These are phyloP conservation scores for Cyberlindnera euphorbiiphila DNA, from an alignment of 805 yeast species.

Conservation along the genomic window DNA sequence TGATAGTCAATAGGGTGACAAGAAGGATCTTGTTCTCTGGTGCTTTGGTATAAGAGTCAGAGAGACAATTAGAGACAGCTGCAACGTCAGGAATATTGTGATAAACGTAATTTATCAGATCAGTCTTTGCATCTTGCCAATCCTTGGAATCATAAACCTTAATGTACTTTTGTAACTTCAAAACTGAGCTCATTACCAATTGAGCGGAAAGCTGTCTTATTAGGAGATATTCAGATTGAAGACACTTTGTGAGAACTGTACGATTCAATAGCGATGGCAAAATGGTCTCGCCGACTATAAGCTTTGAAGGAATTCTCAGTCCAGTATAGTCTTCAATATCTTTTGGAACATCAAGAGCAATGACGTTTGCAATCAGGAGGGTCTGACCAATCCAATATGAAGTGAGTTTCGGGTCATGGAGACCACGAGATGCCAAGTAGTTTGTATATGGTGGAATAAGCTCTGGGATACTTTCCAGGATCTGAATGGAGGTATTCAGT, in stretches of 20 bases:
- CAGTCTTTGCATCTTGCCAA: slow-evolving; percentile 37
- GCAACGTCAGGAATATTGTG: slow-evolving; percentile 47
- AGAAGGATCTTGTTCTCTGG: slow-evolving; percentile 43
- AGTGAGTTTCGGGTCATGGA: slow-evolving; percentile 73
- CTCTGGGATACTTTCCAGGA: slow-evolving; percentile 59
- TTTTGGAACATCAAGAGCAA: slow-evolving; percentile 53
- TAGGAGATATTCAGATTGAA: slow-evolving; percentile 46
- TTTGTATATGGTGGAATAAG: slow-evolving; percentile 67
- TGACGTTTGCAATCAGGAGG: slow-evolving; percentile 52
- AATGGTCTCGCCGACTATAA: slow-evolving; percentile 48
- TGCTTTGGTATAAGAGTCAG: slow-evolving; percentile 35
- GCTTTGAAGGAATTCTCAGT: slow-evolving; percentile 30
- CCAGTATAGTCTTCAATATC: slow-evolving; percentile 29
- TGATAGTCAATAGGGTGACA: slow-evolving; percentile 43
- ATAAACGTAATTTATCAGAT: slow-evolving; percentile 33
- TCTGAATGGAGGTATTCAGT: slow-evolving; percentile 45
- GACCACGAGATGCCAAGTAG: slow-evolving; percentile 57
- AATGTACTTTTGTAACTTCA: slow-evolving; percentile 46
- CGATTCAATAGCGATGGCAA: slow-evolving; percentile 64
- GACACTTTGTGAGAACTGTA: slow-evolving; percentile 51
- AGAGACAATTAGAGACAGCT: slow-evolving; percentile 39
- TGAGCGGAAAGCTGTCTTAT: slow-evolving; percentile 64
- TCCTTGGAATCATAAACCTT: slow-evolving; percentile 34
- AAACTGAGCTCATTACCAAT: slow-evolving; percentile 48
- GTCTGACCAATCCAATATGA: slow-evolving; percentile 83